Base-by-base conservation (phyloP, 2,329 filamentous ascomycete species). In the Clarireedia homoeocarpa region DNA sequence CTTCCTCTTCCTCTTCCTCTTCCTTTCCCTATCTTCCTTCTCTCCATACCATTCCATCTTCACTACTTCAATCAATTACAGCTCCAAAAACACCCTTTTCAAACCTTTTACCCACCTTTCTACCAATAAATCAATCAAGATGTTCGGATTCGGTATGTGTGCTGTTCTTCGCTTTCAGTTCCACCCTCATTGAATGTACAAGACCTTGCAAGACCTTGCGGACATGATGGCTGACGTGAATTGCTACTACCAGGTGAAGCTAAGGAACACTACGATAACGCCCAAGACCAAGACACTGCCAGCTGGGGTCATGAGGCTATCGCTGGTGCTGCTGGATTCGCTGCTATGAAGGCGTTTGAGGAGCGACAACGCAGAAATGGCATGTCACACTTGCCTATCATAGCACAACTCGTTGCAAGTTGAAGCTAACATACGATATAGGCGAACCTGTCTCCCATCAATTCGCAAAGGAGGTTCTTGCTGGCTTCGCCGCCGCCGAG, bases 271-370 rank as follows among this genome's bases (percentile, higher is more conserved):
- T 75, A 74, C 62, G 70, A 78, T 59, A 63, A 75, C 62, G 65
- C 75, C 58, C 73, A 78, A 66, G 64, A 71, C 42, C 10, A 56
- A 30, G 57, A 88, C 73, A 62, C 52, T 59, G 88, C 73, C 73
- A 88, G 80, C 68, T 74, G 88, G 67, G 80, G 80, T 63, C 88
- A 92, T 73, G 88, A 94, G 75, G 68, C 89, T 48, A 70, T 91
- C 55, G 88, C 84, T 62, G 87, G 87, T 60, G 89, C 83, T 57
- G 88, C 88, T 57, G 83, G 85, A 60, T 92, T 92, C 69, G 85
- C 82, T 61, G 89, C 84, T 65, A 87, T 92, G 80, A 90, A 90
- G 77, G 75, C 84, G 23, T 91, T 84, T 66, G 88, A 91, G 73
- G 84, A 91, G 71, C 77, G 81, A 65, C 86, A 91, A 75, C 84